These are phyloP conservation scores for Fusarium poae DNA, from an alignment of 2,329 filamentous ascomycete species.

Conservation along the genomic window DNA sequence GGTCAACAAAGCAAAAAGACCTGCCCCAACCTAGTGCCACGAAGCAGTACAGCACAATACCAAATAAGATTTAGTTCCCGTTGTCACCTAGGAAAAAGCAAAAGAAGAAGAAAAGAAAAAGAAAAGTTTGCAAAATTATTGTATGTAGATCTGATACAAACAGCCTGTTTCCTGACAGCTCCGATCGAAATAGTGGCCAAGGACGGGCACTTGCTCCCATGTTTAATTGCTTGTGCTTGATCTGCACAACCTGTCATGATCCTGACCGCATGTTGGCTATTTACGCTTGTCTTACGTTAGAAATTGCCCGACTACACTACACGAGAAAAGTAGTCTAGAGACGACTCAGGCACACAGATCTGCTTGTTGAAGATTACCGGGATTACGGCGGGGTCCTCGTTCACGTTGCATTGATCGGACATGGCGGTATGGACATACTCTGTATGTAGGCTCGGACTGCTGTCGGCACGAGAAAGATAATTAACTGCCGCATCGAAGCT, in stretches of 20 bases:
- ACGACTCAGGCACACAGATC: conserved; percentile 25
- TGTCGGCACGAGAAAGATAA: not conserved
- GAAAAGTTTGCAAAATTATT: conserved; percentile 24
- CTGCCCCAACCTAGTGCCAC: not conserved
- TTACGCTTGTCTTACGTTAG: conserved; percentile 15
- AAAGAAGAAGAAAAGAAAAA: conserved; percentile 32
- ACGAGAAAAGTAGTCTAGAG: conserved; percentile 22
- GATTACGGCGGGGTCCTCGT: conserved; percentile 21
- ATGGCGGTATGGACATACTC: conserved; percentile 24
- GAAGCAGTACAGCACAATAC: not conserved
- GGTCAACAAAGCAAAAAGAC: conserved; percentile 21
- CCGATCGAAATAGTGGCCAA: conserved; percentile 1
- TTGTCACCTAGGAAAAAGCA: conserved; percentile 11
- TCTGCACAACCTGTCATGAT: conserved; percentile 22
- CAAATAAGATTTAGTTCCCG: not conserved
- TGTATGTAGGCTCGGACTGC: not conserved
- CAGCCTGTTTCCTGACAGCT: conserved; percentile 31
- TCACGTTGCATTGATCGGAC: conserved; percentile 8
- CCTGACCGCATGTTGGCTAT: conserved; percentile 20
- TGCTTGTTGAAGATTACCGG: conserved; percentile 27
- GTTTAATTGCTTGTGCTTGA: conserved; percentile 25
- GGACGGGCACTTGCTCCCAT: conserved; percentile 10
- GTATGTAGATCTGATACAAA: conserved; percentile 18
- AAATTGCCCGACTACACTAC: conserved; percentile 2
- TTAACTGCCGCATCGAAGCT: not conserved